Evolutionary conservation across 2,329 filamentous ascomycete species (phyloP).

Genomic region (Coleophoma crateriformis): DNA sequence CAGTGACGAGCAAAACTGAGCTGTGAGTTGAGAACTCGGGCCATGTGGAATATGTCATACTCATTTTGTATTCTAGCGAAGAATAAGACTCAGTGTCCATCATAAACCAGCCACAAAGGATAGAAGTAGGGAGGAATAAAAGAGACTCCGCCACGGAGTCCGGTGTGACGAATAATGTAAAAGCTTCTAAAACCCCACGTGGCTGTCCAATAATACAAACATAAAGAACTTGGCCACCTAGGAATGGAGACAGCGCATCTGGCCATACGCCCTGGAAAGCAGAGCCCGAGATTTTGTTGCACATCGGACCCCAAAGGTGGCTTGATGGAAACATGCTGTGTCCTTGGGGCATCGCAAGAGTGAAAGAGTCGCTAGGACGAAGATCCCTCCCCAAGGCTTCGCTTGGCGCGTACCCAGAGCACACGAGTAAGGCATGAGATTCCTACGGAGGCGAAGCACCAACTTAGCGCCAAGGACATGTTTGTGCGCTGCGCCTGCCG

Average conservation of each 20-base stretch:
- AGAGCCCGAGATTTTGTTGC: background rate
- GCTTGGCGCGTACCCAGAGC: too few relatives aligned
- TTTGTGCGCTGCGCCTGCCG: too few relatives aligned
- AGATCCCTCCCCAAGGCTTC: too few relatives aligned
- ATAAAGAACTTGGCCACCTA: background rate
- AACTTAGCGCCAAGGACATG: too few relatives aligned
- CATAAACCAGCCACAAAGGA: background rate
- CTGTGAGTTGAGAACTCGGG: constrained; percentile 23
- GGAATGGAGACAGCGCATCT: background rate
- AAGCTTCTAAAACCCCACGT: too few relatives aligned
- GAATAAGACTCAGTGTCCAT: background rate
- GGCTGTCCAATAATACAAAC: background rate
- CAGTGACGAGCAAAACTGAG: constrained; percentile 17
- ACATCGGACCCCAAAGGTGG: background rate
- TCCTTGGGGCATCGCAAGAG: background rate
- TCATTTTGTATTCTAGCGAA: constrained; percentile 9
- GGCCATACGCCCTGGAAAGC: too few relatives aligned
- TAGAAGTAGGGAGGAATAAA: background rate
- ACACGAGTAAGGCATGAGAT: too few relatives aligned
- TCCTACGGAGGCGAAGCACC: too few relatives aligned
- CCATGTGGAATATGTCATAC: constrained; percentile 5
- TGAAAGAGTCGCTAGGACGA: too few relatives aligned
- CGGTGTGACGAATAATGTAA: too few relatives aligned
- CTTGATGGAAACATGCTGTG: background rate
- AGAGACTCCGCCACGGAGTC: too few relatives aligned